phyloP scores from a whole-genome alignment of 495 filamentous ascomycete genomes.

The Tuber magnatum region DNA sequence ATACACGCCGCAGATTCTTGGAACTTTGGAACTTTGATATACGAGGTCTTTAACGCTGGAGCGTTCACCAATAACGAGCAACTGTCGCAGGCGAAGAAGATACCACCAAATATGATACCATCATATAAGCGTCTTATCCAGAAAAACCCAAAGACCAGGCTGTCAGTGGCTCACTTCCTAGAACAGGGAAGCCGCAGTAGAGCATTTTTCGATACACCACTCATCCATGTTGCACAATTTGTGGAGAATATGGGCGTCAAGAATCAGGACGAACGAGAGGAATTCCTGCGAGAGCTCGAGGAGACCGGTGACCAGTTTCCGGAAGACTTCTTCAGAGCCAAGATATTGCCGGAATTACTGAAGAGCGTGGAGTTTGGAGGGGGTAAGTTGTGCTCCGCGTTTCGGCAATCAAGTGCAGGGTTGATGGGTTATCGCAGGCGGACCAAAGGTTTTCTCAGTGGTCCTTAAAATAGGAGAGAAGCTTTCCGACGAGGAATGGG shows the following conservation, averaged over 20 bases:
- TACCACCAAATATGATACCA: constrained; percentile 78
- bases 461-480: constrained; percentile 86
- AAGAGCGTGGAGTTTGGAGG: constrained; percentile 97
- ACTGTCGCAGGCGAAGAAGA: constrained; percentile 71
- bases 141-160: constrained; percentile 76
- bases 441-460: constrained; percentile 78
- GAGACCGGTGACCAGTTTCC: constrained; percentile 86
- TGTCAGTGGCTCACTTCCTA: constrained; percentile 77
- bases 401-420: background rate
- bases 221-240: constrained; percentile 85
- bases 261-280: constrained; percentile 70
- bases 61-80: constrained; percentile 63
- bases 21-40: constrained; percentile 73
- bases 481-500: constrained; percentile 82
- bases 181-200: constrained; percentile 78
- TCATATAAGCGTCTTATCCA: constrained; percentile 82
- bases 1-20: constrained; percentile 78
- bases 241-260: constrained; percentile 89
- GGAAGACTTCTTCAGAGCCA: constrained; percentile 95
- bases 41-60: constrained; percentile 82
- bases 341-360: constrained; percentile 87
- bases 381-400: constrained; percentile 39
- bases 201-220: constrained; percentile 82
- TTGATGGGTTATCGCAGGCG: constrained; percentile 45
- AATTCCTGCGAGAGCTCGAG: constrained; percentile 80